A percentile compares a stretch with the other conserved stretches of the same genome.
These are phyloP conservation scores for Acrodontium crateriforme DNA, from an alignment of 2,329 filamentous ascomycete species.

Conservation along the genomic window DNA sequence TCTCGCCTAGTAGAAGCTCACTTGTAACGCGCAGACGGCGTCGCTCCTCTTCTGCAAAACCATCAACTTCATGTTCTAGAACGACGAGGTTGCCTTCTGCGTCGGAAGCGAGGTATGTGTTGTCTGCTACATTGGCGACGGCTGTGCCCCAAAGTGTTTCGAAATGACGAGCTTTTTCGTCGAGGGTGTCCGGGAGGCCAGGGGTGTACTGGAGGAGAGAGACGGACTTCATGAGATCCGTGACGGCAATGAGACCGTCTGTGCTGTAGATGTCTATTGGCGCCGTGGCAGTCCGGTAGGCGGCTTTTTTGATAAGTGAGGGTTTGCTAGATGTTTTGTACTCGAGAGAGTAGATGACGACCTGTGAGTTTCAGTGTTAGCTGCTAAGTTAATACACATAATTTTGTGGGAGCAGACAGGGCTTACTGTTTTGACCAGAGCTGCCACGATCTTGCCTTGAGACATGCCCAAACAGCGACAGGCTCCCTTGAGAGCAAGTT, in stretches of 20 bases:
- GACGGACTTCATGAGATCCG: conserved; percentile 88
- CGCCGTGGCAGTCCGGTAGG: conserved; percentile 69
- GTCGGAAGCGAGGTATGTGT: conserved; percentile 72
- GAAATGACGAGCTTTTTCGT: conserved; percentile 66
- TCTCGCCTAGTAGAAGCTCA: conserved; percentile 78
- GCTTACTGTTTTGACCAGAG: conserved; percentile 72
- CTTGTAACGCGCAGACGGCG: conserved; percentile 57
- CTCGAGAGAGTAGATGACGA: conserved; percentile 46
- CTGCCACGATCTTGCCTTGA: conserved; percentile 66
- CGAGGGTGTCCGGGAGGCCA: conserved; percentile 44
- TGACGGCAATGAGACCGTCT: conserved; percentile 64
- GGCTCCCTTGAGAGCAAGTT: conserved; percentile 59
- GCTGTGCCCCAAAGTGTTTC: conserved; percentile 73
- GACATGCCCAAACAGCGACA: conserved; percentile 68
- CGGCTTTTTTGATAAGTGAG: conserved; percentile 53
- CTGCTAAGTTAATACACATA: neutral
- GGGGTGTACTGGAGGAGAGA: conserved; percentile 58
- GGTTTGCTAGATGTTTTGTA: conserved; percentile 39
- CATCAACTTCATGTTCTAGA: conserved; percentile 57
- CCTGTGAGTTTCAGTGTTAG: conserved; percentile 25
- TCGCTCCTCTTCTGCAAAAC: conserved; percentile 61
- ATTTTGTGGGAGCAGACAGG: neutral
- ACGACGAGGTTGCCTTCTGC: conserved; percentile 78
- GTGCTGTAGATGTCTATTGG: conserved; percentile 68
- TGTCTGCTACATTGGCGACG: conserved; percentile 54